phyloP scores from a whole-genome alignment of 1,284 basidiomycete species.

The Trichosporon faecale region DNA sequence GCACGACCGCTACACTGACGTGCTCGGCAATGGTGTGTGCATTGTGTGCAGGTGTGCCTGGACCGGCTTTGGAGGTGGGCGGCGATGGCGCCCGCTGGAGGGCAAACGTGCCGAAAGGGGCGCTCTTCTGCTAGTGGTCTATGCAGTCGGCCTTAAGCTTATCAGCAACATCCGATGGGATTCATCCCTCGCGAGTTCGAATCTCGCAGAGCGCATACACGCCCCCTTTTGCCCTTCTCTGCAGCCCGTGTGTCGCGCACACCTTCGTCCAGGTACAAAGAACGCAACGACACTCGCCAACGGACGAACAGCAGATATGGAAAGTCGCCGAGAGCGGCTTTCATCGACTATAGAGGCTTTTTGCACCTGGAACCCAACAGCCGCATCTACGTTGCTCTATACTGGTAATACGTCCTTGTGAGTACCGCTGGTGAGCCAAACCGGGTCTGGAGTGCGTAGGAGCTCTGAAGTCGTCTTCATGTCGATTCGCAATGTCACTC shows the following conservation, averaged over 20 bases:
- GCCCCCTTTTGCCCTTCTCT: background rate
- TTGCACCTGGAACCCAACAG: background rate
- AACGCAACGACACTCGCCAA: background rate
- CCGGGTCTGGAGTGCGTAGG: too few relatives aligned
- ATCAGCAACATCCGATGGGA: background rate
- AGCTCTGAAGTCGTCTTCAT: background rate
- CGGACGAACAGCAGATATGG: background rate
- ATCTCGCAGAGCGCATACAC: background rate
- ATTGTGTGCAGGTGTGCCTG: background rate
- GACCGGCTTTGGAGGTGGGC: background rate
- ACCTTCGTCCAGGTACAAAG: background rate
- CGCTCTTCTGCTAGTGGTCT: slow-evolving; percentile 7
- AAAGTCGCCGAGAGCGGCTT: background rate
- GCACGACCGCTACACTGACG: background rate
- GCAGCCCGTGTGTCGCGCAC: background rate
- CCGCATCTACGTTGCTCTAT: too few relatives aligned
- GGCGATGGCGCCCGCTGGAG: too few relatives aligned
- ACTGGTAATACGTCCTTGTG: too few relatives aligned
- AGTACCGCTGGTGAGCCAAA: background rate
- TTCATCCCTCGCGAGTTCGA: slow-evolving; percentile 8
- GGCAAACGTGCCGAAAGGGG: background rate
- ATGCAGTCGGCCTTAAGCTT: slow-evolving; percentile 8
- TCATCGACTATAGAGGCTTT: background rate
- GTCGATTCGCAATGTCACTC: background rate
- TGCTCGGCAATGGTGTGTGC: background rate